These are phyloP conservation scores for Chlamydomonas sp. DNA, from an alignment of 139 green algal species.

Conservation along the genomic window DNA sequence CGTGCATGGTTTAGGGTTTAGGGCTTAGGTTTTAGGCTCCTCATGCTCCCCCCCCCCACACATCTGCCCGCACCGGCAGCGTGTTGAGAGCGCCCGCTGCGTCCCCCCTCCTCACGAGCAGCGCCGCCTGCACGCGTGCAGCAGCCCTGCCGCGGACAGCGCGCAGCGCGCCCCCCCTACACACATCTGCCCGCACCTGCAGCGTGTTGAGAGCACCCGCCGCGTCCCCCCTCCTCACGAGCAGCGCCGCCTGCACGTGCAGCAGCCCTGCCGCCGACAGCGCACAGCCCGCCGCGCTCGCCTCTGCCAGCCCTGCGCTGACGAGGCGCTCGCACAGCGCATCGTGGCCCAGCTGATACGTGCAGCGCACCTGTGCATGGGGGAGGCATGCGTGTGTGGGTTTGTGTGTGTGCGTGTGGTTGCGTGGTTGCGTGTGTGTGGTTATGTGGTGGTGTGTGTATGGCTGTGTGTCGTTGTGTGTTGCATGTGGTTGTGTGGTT, in stretches of 20 bases:
- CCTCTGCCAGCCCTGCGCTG: neutral
- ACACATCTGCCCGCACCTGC: neutral
- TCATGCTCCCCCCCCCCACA: neutral
- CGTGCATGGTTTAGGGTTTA: too few species aligned
- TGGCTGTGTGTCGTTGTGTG: neutral
- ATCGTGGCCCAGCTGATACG: constrained; percentile 18
- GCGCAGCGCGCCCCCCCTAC: neutral
- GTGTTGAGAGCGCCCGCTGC: constrained; percentile 18
- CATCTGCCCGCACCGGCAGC: constrained; percentile 6
- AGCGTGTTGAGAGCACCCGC: constrained; percentile 22
- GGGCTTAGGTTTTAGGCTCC: too few species aligned
- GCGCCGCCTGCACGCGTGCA: constrained; percentile 4
- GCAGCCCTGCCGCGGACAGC: neutral
- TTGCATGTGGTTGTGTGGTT: neutral
- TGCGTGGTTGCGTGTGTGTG: too few species aligned
- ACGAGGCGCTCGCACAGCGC: constrained; percentile 9
- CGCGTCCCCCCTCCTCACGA: neutral
- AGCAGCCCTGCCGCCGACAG: constrained; percentile 2
- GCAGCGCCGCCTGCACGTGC: constrained; percentile 3
- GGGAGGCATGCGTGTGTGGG: too few species aligned
- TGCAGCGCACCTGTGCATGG: neutral
- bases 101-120: neutral
- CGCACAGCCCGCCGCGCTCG: neutral
- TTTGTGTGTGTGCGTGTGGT: neutral
- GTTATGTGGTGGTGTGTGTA: neutral